These are phyloP conservation scores for Viridothelium virens DNA, from an alignment of 495 filamentous ascomycete genomes.

Conservation along the genomic window DNA sequence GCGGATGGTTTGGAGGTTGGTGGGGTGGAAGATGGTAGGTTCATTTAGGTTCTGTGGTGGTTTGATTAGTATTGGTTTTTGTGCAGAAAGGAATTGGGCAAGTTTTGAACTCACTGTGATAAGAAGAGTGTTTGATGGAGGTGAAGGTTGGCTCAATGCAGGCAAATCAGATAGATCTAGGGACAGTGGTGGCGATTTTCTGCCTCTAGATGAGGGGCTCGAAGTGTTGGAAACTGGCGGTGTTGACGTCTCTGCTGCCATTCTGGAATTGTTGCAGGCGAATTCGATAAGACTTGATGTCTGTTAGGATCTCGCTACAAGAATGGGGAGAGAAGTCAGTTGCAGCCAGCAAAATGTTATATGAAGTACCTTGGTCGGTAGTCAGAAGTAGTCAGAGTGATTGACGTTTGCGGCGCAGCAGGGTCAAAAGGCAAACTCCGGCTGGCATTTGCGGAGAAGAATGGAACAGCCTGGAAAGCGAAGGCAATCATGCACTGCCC, in stretches of 20 bases:
- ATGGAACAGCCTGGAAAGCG: neutral
- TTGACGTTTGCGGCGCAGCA: conserved; percentile 12
- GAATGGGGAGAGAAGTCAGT: neutral
- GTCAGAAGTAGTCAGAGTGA: too few relatives aligned
- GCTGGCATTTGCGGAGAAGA: neutral
- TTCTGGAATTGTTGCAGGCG: neutral
- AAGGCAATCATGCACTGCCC: conserved; percentile 1
- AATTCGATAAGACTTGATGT: too few relatives aligned
- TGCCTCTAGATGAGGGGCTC: conserved; percentile 14
- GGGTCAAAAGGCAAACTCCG: conserved; percentile 8
- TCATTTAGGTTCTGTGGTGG: conserved; percentile 59
- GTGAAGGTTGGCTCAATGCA: conserved; percentile 65
- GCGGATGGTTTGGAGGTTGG: conserved; percentile 69
- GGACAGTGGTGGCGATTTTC: conserved; percentile 51
- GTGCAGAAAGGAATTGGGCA: neutral
- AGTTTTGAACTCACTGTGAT: conserved; percentile 40
- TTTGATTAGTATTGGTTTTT: conserved; percentile 13
- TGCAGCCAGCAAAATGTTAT: neutral
- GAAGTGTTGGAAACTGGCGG: conserved; percentile 18
- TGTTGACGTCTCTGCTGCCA: conserved; percentile 10
- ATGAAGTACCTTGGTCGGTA: neutral
- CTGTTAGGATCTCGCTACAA: neutral
- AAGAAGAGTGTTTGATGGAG: conserved; percentile 87
- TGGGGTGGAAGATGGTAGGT: conserved; percentile 66
- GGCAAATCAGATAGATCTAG: conserved; percentile 79